phyloP scores from a whole-genome alignment of 2,329 filamentous ascomycete species.

The Talaromyces verruculosus region DNA sequence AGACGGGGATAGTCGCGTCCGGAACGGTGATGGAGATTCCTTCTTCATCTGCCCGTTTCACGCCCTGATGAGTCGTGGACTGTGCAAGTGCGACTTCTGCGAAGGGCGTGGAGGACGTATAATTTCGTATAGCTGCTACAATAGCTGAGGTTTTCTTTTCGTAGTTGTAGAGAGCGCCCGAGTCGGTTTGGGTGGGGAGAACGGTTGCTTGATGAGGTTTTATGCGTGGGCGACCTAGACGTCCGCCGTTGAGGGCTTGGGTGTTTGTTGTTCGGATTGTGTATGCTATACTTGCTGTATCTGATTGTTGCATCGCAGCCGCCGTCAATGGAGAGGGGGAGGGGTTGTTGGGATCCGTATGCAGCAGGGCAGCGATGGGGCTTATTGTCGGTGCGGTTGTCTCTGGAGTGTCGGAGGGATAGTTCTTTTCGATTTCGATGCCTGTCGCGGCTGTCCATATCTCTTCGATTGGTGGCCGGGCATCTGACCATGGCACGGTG shows the following conservation, averaged over 20 bases:
- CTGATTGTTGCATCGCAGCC: conserved; percentile 27
- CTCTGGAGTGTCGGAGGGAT: background rate
- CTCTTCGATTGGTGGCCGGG: conserved; percentile 55
- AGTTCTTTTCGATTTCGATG: conserved; percentile 32
- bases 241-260: conserved; percentile 23
- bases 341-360: conserved; percentile 4
- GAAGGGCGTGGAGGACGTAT: conserved; percentile 41
- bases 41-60: conserved; percentile 17
- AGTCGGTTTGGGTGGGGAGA: conserved; percentile 40
- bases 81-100: conserved; percentile 39
- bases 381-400: conserved; percentile 3
- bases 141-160: conserved; percentile 46
- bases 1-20: conserved; percentile 32
- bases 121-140: conserved; percentile 43
- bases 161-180: conserved; percentile 45
- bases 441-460: conserved; percentile 61
- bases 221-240: conserved; percentile 31
- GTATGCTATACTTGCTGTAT: conserved; percentile 30
- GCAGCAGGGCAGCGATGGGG: background rate
- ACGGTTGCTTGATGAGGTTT: conserved; percentile 47
- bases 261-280: conserved; percentile 26
- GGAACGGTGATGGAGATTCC: conserved; percentile 41
- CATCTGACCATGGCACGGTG: conserved; percentile 59
- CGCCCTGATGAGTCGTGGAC: background rate
- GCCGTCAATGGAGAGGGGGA: conserved; percentile 20